Evolutionary conservation across 345 rosid species (phyloP), one percentile per base, ranked within the genome.

Genomic region (Eucalyptus polyanthemos): DNA sequence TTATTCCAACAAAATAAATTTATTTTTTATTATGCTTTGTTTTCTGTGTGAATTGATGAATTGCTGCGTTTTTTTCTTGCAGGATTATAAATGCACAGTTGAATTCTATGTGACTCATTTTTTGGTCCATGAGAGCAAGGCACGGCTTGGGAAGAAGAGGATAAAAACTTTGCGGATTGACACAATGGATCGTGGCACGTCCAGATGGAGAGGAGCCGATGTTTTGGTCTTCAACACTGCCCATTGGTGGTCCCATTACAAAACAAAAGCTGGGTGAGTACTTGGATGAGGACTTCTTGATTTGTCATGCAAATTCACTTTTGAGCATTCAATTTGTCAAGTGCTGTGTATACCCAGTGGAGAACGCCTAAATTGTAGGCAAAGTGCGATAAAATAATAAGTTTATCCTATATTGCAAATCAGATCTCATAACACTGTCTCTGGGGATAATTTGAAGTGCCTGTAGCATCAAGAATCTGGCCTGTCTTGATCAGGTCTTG

Each of bases 201-300:
- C 99, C 22, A 96, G 94, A 94, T 98, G 99, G 99, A 95, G 92
- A 92, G 97, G 98, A 89, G 99, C 99, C 89, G 96, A 96, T 93
- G 91, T 98, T 87, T 90, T 98, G 89, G 93, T 98, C 90, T 97
- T 98, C 92, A 98, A 98, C 93, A 93, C 99, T 69, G 99, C 98
- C 42, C 99, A 97, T 92, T 98, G 99, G 99, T 98, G 99, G 99
- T 93, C 98, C 56, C 99, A 98, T 92, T 93, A 90, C 94, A 98
- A 98, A 91, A 98, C 99, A 80, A 95, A 95, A 93, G 93, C 98
- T 8, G 99, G 99, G 99, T 97, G 67, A 92, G 96, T 92, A 40
- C 47, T 44, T 76, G 25, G 85, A 76, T 76, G 85, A 40, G 47
- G 29, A 21, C 85, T 76, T 76, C 9, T 76, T 76, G 47, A 76